Evolutionary conservation across 2,329 filamentous ascomycete genomes (phyloP).

Genomic region (Colletotrichum lini): DNA sequence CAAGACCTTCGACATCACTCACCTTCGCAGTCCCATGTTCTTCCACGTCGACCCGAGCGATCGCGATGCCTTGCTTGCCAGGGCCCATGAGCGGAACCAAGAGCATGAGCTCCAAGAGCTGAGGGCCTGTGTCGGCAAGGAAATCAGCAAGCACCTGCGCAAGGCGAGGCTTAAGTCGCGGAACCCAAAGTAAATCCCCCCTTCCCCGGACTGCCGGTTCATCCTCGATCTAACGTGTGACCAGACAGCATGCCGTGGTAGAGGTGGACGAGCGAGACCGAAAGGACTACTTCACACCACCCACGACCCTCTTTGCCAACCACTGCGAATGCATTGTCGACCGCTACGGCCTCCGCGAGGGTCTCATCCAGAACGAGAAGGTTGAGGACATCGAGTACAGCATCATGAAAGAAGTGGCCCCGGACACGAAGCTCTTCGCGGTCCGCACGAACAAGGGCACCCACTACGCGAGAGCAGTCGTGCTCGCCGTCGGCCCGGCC

Average conservation of each 20-base stretch:
- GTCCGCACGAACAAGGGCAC: conserved; percentile 68
- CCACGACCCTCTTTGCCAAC: conserved; percentile 71
- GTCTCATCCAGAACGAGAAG: conserved; percentile 71
- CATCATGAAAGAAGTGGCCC: conserved; percentile 59
- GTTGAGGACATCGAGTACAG: conserved; percentile 75
- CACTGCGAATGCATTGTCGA: conserved; percentile 72
- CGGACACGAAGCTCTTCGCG: conserved; percentile 73
- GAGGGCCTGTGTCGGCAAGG: conserved; percentile 81
- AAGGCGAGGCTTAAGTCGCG: conserved; percentile 53
- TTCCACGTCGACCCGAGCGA: conserved; percentile 86
- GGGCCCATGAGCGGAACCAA: conserved; percentile 73
- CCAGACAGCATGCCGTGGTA: conserved; percentile 60
- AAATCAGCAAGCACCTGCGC: conserved; percentile 84
- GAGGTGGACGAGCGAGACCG: conserved; percentile 76
- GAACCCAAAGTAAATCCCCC: conserved; percentile 43
- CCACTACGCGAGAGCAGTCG: conserved; percentile 73
- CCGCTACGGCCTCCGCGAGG: conserved; percentile 70
- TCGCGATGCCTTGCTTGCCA: conserved; percentile 79
- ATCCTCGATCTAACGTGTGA: conserved; percentile 44
- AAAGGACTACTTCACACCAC: conserved; percentile 79
- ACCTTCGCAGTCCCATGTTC: conserved; percentile 85
- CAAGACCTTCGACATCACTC: conserved; percentile 75
- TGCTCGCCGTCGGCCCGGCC: conserved; percentile 80
- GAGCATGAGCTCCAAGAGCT: conserved; percentile 79
- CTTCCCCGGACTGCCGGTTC: not conserved